Percentiles rank a stretch among this genome's conserved stretches.
phyloP scores from a whole-genome alignment of 306 rosid species.

The Arachis stenosperma region DNA sequence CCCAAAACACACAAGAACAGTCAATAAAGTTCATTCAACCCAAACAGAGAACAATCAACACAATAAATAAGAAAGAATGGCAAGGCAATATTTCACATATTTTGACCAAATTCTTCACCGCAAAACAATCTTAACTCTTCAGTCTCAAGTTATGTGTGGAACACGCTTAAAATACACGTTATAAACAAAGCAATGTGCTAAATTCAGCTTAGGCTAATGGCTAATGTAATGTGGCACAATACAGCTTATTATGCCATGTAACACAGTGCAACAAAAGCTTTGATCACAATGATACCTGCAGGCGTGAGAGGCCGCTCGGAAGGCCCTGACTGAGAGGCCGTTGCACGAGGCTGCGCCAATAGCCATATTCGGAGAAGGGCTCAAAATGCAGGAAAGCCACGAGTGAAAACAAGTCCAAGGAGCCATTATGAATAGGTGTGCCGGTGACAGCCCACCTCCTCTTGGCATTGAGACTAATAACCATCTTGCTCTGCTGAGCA shows the following conservation, averaged over 20 bases:
- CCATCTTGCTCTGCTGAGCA: slow-evolving; percentile 60
- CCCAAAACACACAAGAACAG: too few species aligned
- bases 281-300: slow-evolving; percentile 61
- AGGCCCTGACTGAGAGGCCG: slow-evolving; percentile 62
- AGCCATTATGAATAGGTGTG: slow-evolving; percentile 76
- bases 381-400: slow-evolving; percentile 75
- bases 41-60: background rate
- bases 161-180: background rate
- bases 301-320: slow-evolving; percentile 55
- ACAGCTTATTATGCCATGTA: too few species aligned
- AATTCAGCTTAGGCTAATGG: background rate
- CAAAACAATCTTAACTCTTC: too few species aligned
- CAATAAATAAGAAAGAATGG: background rate
- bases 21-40: too few species aligned
- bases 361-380: slow-evolving; percentile 68
- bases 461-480: slow-evolving; percentile 51
- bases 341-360: slow-evolving; percentile 77
- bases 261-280: background rate
- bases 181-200: background rate
- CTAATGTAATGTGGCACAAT: too few species aligned
- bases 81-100: too few species aligned
- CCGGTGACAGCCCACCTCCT: slow-evolving; percentile 90
- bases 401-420: slow-evolving; percentile 72
- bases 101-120: too few species aligned
- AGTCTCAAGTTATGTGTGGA: too few species aligned